A percentile compares a stretch with the other conserved stretches of the same genome.
phyloP scores from a whole-genome alignment of 208 protist species.

The Vickermania ingenoplastis region DNA sequence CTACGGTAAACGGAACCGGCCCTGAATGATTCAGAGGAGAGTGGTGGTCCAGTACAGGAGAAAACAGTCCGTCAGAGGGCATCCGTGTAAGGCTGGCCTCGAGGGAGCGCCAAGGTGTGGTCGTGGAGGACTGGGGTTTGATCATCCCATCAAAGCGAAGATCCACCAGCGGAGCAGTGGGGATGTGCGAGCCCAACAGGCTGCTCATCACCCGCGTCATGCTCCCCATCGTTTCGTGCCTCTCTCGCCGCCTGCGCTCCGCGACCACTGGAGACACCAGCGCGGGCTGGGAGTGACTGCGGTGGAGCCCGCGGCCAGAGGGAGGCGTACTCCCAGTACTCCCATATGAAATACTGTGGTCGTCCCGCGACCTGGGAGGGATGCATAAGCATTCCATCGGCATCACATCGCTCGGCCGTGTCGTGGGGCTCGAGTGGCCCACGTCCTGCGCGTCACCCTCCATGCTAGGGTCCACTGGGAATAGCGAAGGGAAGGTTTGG shows the following conservation, averaged over 20 bases:
- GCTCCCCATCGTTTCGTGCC: neutral
- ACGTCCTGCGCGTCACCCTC: too few species aligned
- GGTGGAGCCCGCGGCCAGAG: neutral
- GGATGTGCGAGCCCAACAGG: neutral
- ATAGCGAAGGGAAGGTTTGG: too few species aligned
- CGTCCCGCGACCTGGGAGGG: too few species aligned
- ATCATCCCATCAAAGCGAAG: neutral
- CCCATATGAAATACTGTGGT: too few species aligned
- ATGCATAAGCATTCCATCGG: too few species aligned
- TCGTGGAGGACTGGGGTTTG: neutral
- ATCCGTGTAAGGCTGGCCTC: neutral
- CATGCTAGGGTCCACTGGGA: too few species aligned
- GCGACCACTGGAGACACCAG: neutral
- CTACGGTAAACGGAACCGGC: too few species aligned
- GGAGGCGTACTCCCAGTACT: neutral
- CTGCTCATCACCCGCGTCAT: neutral
- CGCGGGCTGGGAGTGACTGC: neutral
- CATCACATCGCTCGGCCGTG: too few species aligned
- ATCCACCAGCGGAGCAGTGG: neutral
- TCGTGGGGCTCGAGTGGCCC: too few species aligned
- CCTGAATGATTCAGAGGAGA: too few species aligned
- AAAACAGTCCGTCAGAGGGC: neutral
- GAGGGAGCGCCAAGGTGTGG: neutral
- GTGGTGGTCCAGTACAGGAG: neutral
- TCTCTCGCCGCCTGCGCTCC: neutral